Percentiles rank a stretch among this genome's conserved stretches.
Conservation (phyloP, 2,329 filamentous ascomycete species). For the Cryphonectria nitschkei region DNA sequence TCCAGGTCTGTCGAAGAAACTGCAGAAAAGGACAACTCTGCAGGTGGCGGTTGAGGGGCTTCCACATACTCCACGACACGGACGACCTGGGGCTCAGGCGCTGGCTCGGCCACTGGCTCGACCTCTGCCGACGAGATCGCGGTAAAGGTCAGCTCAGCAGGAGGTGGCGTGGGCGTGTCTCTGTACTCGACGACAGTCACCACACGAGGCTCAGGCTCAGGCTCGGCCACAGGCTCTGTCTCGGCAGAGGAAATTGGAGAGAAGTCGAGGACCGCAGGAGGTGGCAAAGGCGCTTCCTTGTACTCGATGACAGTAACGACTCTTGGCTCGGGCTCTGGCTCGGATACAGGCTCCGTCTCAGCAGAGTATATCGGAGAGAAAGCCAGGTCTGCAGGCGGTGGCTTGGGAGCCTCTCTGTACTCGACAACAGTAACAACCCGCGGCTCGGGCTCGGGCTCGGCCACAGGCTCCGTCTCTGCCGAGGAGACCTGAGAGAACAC, state of each 20-base stretch:
- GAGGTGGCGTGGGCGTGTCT: slow-evolving; percentile 24
- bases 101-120: slow-evolving; percentile 23
- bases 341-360: slow-evolving; percentile 29
- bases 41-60: slow-evolving; percentile 23
- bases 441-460: slow-evolving; percentile 22
- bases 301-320: slow-evolving; percentile 31
- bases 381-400: slow-evolving; percentile 22
- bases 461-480: slow-evolving; percentile 30
- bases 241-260: slow-evolving; percentile 29
- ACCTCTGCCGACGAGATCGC: slow-evolving; percentile 30
- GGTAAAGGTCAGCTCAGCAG: slow-evolving; percentile 33
- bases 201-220: slow-evolving; percentile 28
- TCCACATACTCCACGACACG: slow-evolving; percentile 30
- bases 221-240: slow-evolving; percentile 26
- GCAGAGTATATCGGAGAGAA: slow-evolving; percentile 26
- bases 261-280: slow-evolving; percentile 32
- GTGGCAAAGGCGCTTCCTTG: slow-evolving; percentile 24
- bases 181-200: slow-evolving; percentile 30
- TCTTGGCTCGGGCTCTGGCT: slow-evolving; percentile 28
- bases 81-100: slow-evolving; percentile 28
- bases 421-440: slow-evolving; percentile 13
- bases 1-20: slow-evolving; percentile 30
- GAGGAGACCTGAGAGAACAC: slow-evolving; percentile 26
- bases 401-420: slow-evolving; percentile 17
- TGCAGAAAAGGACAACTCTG: slow-evolving; percentile 34